These are phyloP conservation scores for Geranium brycei DNA, from an alignment of 345 rosid species.

Conservation along the genomic window DNA sequence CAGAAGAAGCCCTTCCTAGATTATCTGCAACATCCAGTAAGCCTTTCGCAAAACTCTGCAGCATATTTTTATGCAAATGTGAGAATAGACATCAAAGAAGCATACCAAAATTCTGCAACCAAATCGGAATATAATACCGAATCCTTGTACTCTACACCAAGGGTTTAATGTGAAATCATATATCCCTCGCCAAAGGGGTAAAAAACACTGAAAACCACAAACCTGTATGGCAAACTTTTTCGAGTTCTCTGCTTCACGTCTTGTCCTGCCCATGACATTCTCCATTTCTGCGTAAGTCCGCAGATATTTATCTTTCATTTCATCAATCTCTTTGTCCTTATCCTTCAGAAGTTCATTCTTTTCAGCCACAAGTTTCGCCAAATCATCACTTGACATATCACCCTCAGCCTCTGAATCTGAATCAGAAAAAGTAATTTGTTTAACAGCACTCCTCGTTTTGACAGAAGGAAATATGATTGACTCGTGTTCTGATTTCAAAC, in stretches of 20 bases:
- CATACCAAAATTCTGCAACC: not conserved
- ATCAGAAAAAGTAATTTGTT: constrained; percentile 20
- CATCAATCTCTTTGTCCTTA: constrained; percentile 50
- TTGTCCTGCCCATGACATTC: constrained; percentile 74
- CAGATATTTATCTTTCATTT: constrained; percentile 75
- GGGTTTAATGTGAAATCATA: no score
- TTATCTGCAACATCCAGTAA: constrained; percentile 90
- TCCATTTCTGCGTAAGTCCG: constrained; percentile 81
- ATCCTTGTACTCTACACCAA: no score
- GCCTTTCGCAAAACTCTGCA: constrained; percentile 72
- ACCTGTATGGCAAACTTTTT: constrained; percentile 94
- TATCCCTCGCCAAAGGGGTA: not conserved
- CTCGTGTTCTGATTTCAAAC: constrained; percentile 21
- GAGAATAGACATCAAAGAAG: not conserved
- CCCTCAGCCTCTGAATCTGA: constrained; percentile 33
- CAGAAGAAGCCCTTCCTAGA: constrained; percentile 76
- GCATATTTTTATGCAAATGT: constrained; percentile 6
- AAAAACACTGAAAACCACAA: not conserved
- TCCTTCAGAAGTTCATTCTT: constrained; percentile 61
- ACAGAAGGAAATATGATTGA: constrained; percentile 13
- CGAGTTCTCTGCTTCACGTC: constrained; percentile 76
- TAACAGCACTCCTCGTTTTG: constrained; percentile 20
- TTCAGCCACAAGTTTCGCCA: constrained; percentile 61
- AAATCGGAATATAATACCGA: no score
- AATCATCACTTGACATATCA: constrained; percentile 56